Conservation (phyloP, 495 filamentous ascomycete genomes). For the Podospora pseudocomata region DNA sequence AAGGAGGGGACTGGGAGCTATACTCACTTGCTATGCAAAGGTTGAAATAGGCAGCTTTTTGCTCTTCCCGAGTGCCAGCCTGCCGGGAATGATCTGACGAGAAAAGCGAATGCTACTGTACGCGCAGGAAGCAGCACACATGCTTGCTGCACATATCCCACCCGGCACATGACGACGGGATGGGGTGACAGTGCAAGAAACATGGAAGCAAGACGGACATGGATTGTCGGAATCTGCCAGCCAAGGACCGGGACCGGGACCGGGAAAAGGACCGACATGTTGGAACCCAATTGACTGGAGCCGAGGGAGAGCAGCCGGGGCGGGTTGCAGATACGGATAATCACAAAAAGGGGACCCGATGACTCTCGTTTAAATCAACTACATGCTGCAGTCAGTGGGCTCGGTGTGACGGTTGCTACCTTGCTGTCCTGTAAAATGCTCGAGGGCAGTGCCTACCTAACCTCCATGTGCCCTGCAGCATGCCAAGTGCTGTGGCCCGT, state of each 20-base stretch:
- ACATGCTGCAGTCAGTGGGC: background rate
- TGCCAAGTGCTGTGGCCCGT: background rate
- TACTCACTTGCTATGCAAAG: background rate
- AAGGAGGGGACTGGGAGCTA: too few species aligned
- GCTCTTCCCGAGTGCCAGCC: background rate
- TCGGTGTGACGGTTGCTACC: background rate
- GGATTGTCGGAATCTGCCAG: background rate
- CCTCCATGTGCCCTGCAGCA: background rate
- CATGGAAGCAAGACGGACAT: background rate
- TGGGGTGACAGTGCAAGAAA: background rate
- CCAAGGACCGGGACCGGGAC: background rate
- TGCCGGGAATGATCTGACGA: background rate
- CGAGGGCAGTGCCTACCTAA: too few species aligned
- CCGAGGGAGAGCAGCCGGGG: background rate
- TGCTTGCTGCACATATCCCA: background rate
- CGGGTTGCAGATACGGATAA: background rate
- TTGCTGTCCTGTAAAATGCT: too few species aligned
- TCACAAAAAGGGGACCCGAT: background rate
- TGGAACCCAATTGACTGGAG: background rate
- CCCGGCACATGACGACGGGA: background rate
- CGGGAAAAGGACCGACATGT: background rate
- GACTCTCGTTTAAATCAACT: background rate
- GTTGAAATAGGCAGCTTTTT: background rate
- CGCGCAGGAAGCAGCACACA: background rate
- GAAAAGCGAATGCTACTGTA: background rate